Base-by-base conservation (phyloP, 306 rosid species). In the Prunus mongolica region DNA sequence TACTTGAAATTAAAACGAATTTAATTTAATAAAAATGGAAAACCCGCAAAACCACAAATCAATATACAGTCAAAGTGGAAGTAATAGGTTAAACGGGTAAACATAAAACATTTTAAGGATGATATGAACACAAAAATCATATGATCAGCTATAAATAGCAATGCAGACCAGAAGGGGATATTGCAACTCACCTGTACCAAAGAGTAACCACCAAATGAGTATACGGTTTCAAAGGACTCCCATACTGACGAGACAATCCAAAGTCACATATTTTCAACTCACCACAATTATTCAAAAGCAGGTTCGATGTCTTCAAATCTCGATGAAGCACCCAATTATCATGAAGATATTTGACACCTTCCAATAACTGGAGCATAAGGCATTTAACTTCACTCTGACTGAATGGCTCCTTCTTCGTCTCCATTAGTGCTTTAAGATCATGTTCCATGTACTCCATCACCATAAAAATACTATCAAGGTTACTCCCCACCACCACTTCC, bases 361-460 rank as follows among this genome's bases (percentile, higher is more conserved):
- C 93, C 80, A 96, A 84, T 78, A 96, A 89, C 85, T 96, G 99
- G 66, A 92, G 89, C 98, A 96, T 91, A 67, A 96, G 91, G 81
- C 99, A 96, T 84, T 96, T 96, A 32, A 96, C 99, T 86, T 96
- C 99, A 86, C 99, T 96, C 86, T 93, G 99, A 84, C 99, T 96
- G 78, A 84, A 96, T 30, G 99, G 98, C 78, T 96, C 98, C 84
- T 86, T 96, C 90, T 92, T 96, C 76, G 99, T 83, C 86, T 96
- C 99, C 99, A 93, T 96, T 62, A 96, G 85, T 64, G 84, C 99
- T 86, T 93, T 96, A 47, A 96, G 97, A 78, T 96, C 99, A 84
- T 96, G 99, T 78, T 96, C 99, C 99, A 96, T 96, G 86, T 96
- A 96, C 76, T 96, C 99, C 99, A 96, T 96, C 78, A 88, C 99